These are phyloP conservation scores for Knufia fluminis DNA, from an alignment of 2,329 filamentous ascomycete genomes.

Conservation along the genomic window DNA sequence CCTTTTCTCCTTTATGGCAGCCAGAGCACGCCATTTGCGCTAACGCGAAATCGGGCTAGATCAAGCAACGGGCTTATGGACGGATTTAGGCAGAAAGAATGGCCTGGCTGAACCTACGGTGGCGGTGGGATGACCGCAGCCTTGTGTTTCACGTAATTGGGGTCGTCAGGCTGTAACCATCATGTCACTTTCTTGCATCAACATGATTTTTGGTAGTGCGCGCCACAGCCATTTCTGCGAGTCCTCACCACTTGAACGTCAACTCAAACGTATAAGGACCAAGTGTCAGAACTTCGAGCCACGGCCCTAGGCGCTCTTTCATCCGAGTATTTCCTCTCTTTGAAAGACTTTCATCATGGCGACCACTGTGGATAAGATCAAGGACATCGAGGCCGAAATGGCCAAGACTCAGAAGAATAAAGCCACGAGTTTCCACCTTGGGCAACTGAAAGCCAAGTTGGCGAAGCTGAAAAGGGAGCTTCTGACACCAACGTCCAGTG, in stretches of 20 bases:
- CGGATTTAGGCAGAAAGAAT: too few species aligned
- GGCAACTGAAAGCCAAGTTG: slow-evolving; percentile 93
- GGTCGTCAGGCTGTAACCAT: too few species aligned
- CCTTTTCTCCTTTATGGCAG: not conserved
- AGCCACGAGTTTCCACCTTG: slow-evolving; percentile 84
- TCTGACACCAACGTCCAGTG: slow-evolving; percentile 67
- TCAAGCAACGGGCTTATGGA: too few species aligned
- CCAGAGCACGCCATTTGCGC: slow-evolving; percentile 4
- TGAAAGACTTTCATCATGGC: slow-evolving; percentile 62
- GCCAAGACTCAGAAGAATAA: slow-evolving; percentile 96
- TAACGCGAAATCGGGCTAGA: not conserved
- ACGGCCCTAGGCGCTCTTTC: too few species aligned
- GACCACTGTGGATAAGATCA: slow-evolving; percentile 99
- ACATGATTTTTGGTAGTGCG: not conserved
- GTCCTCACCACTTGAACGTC: too few species aligned
- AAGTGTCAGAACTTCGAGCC: too few species aligned
- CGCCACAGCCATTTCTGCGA: not conserved
- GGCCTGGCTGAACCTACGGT: too few species aligned
- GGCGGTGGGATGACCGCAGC: too few species aligned
- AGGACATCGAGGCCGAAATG: slow-evolving; percentile 97
- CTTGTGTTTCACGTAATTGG: not conserved
- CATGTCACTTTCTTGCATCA: too few species aligned
- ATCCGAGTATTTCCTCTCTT: too few species aligned
- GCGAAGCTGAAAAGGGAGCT: slow-evolving; percentile 96
- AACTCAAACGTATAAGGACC: too few species aligned